Percentiles rank a stretch among this genome's conserved stretches.
These are phyloP conservation scores for Epithele typhae DNA, from an alignment of 768 basidiomycete genomes.

Conservation along the genomic window DNA sequence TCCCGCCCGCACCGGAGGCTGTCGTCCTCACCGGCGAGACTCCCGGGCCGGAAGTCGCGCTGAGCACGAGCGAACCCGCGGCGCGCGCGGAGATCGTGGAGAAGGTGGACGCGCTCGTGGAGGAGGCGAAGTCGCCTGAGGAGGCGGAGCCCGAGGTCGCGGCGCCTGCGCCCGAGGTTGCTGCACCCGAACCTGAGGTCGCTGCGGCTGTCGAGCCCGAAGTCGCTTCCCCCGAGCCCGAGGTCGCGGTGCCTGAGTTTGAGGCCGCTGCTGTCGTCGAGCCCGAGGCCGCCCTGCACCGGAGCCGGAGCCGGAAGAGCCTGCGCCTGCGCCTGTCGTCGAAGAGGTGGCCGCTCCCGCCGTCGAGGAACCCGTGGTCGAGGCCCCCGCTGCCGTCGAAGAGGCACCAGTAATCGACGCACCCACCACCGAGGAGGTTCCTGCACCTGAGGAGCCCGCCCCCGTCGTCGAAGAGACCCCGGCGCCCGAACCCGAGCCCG, in stretches of 20 bases:
- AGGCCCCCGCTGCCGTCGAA: not conserved
- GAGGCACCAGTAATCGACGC: not conserved
- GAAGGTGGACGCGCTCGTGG: slow-evolving; percentile 11
- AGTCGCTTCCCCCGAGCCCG: not conserved
- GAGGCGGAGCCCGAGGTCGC: not conserved
- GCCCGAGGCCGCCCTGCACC: not conserved
- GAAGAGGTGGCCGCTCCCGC: not conserved
- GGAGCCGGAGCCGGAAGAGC: not conserved
- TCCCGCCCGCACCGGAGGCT: slow-evolving; percentile 27
- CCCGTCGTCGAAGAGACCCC: not conserved
- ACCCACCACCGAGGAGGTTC: not conserved
- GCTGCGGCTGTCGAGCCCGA: not conserved
- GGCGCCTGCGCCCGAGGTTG: not conserved
- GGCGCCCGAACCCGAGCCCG: not conserved
- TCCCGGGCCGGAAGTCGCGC: slow-evolving; percentile 25
- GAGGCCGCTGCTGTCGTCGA: not conserved
- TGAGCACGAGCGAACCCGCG: slow-evolving; percentile 27
- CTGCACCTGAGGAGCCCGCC: not conserved
- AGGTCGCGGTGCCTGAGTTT: not conserved
- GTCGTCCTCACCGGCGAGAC: slow-evolving; percentile 28
- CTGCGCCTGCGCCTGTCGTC: not conserved
- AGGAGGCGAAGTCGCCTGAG: slow-evolving; percentile 5
- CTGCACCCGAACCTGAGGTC: not conserved
- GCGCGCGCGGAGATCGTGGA: slow-evolving; percentile 16
- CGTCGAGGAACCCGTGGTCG: not conserved